Evolutionary conservation across 2,329 filamentous ascomycete genomes (phyloP), one percentile per base, ranked within the genome.

Genomic region (Cytospora chrysosperma): DNA sequence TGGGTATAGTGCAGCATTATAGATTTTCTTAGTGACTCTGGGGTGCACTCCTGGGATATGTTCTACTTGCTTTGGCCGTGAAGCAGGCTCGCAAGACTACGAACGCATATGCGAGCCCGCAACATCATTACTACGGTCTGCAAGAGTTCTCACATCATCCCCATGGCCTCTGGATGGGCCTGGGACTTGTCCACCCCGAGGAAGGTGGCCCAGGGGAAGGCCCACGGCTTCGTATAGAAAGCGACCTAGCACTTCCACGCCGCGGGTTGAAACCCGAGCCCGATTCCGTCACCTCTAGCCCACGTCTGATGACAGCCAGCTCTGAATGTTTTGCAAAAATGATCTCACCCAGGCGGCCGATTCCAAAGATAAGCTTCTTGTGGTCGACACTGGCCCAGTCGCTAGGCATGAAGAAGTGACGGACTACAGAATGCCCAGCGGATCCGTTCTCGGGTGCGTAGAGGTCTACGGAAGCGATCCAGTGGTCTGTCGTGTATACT

Each of bases 321-420:
- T 69, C 67, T 1, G 61, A 63, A 12, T 34, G 37, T 26, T 61
- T 61, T 2, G 53, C 66, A 27, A 69, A 63, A 3, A 68, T 13
- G 5, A 70, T 65, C 56, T 68, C 68, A 2, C 67, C 69, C 2
- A 7, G 21, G 1, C 30, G 17, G 3, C 67, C 58, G 10, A 69
- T 24, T 1, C 62, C 67, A 19, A 67, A 40, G 6, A 65, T 26
- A 13, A 67, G 55, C 6, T n/a, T 21, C 19, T 49, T 40, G 32
- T 58, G 30, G 13, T 63, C 52, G 13, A 64, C 58, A 30, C 61
- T 63, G 15, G 68, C 27, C 68, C 68, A 71, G 60, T 70, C 65
- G 13, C 57, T 60, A 4, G 70, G 70, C n/a, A 71, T 27, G 59
- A 70, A 70, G 63, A 70, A 71, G 49, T 71, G 68, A 2, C 66